Percentiles rank a stretch among this genome's conserved stretches.
phyloP scores from a whole-genome alignment of 2,329 filamentous ascomycete species.

The Nemania sp. region DNA sequence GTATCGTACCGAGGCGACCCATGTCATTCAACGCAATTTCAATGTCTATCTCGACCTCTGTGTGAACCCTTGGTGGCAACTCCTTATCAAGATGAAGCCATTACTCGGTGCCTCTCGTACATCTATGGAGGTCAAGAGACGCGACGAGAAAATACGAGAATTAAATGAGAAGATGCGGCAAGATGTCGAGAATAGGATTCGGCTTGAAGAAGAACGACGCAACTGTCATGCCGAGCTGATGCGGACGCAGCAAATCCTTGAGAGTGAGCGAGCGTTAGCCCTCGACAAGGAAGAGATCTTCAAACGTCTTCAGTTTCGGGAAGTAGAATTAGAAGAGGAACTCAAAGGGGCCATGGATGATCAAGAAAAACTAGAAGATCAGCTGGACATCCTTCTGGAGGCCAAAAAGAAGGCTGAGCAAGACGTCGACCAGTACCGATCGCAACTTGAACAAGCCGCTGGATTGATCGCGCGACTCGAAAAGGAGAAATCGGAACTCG shows the following conservation, averaged over 20 bases:
- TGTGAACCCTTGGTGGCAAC: constrained; percentile 95
- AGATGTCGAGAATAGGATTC: constrained; percentile 74
- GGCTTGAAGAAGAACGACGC: constrained; percentile 87
- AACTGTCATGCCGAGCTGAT: constrained; percentile 86
- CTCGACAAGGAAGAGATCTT: constrained; percentile 99
- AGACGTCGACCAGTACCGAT: constrained; percentile 75
- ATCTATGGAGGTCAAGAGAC: constrained; percentile 89
- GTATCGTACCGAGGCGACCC: constrained; percentile 90
- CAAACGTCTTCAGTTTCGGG: constrained; percentile 89
- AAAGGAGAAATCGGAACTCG: constrained; percentile 78
- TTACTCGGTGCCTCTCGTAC: constrained; percentile 89
- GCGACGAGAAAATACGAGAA: constrained; percentile 89
- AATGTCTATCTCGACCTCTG: constrained; percentile 87
- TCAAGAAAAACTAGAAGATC: constrained; percentile 90
- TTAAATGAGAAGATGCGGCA: constrained; percentile 81
- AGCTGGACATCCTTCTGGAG: constrained; percentile 84
- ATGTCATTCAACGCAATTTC: constrained; percentile 94
- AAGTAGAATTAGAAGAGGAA: constrained; percentile 90
- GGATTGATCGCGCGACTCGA: constrained; percentile 84
- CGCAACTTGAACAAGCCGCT: constrained; percentile 89
- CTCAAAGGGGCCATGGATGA: constrained; percentile 89
- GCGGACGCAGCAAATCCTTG: constrained; percentile 88
- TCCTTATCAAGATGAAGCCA: constrained; percentile 94
- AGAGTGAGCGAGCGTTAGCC: constrained; percentile 93
- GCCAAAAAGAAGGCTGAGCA: constrained; percentile 89